These are phyloP conservation scores for Cyclaneusma minus DNA, from an alignment of 2,329 filamentous ascomycete species.

Conservation along the genomic window DNA sequence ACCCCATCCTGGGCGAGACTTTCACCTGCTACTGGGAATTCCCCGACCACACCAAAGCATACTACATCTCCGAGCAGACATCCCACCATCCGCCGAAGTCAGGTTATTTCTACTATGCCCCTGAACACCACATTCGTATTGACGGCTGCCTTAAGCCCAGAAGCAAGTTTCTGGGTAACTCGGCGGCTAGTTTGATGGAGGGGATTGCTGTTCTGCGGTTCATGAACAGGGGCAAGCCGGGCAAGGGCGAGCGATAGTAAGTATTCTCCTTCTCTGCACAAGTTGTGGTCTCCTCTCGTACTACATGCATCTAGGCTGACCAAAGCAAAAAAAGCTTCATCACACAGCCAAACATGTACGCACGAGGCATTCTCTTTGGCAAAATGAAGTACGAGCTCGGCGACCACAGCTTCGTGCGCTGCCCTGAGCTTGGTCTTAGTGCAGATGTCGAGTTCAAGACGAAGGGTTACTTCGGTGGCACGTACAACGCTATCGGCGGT, in stretches of 20 bases:
- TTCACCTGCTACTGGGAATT: slow-evolving; percentile 96
- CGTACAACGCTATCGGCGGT: slow-evolving; percentile 91
- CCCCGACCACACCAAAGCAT: slow-evolving; percentile 67
- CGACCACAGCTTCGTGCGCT: slow-evolving; percentile 85
- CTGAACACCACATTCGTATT: slow-evolving; percentile 83
- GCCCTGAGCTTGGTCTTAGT: slow-evolving; percentile 71
- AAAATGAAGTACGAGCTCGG: slow-evolving; percentile 99
- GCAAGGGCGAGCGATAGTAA: slow-evolving; percentile 74
- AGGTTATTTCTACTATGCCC: slow-evolving; percentile 97
- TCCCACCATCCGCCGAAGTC: slow-evolving; percentile 98
- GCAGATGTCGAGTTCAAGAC: slow-evolving; percentile 98
- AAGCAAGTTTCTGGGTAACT: slow-evolving; percentile 93
- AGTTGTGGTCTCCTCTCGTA: neutral
- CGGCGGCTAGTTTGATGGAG: slow-evolving; percentile 95
- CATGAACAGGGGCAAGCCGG: slow-evolving; percentile 56
- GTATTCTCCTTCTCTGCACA: slow-evolving; percentile 21
- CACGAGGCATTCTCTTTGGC: slow-evolving; percentile 86
- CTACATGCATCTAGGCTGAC: neutral
- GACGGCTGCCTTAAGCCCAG: slow-evolving; percentile 90
- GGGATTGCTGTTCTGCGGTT: slow-evolving; percentile 78
- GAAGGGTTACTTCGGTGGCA: slow-evolving; percentile 92
- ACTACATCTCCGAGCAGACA: slow-evolving; percentile 95
- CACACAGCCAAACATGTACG: slow-evolving; percentile 99
- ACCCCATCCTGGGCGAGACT: slow-evolving; percentile 87
- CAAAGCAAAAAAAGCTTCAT: slow-evolving; percentile 46